Evolutionary conservation across 768 basidiomycete genomes (phyloP).

Genomic region (Kwoniella sp.): DNA sequence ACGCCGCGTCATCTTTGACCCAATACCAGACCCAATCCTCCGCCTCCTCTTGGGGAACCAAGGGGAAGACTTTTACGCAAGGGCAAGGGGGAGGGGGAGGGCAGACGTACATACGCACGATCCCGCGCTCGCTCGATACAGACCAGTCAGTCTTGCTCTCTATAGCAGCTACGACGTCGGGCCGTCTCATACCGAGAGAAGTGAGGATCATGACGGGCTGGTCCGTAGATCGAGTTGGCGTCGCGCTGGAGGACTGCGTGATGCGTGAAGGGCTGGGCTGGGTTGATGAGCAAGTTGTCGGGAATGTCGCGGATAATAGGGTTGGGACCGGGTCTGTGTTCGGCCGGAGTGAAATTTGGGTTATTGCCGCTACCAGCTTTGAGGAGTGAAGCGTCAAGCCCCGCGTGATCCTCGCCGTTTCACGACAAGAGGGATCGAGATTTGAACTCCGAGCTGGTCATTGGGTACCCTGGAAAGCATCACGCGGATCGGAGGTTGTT

Average conservation of each 20-base stretch:
- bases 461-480: too few relatives aligned
- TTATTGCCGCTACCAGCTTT: slow-evolving; percentile 20
- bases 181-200: slow-evolving; percentile 68
- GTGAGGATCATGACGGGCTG: slow-evolving; percentile 69
- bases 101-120: slow-evolving; percentile 65
- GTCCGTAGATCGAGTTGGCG: slow-evolving; percentile 73
- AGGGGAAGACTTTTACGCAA: too few relatives aligned
- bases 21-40: neutral
- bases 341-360: slow-evolving; percentile 11
- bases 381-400: too few relatives aligned
- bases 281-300: slow-evolving; percentile 85
- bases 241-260: slow-evolving; percentile 86
- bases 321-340: neutral
- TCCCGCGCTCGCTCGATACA: slow-evolving; percentile 85
- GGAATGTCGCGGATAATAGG: neutral
- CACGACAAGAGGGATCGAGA: too few relatives aligned
- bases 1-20: slow-evolving; percentile 61
- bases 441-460: too few relatives aligned
- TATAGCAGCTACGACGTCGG: slow-evolving; percentile 63
- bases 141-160: slow-evolving; percentile 76
- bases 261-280: slow-evolving; percentile 89
- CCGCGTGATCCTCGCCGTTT: too few relatives aligned
- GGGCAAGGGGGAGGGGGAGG: too few relatives aligned
- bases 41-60: too few relatives aligned
- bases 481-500: too few relatives aligned